phyloP scores from a whole-genome alignment of 2,329 filamentous ascomycete species.

The Sporothrix sp. region DNA sequence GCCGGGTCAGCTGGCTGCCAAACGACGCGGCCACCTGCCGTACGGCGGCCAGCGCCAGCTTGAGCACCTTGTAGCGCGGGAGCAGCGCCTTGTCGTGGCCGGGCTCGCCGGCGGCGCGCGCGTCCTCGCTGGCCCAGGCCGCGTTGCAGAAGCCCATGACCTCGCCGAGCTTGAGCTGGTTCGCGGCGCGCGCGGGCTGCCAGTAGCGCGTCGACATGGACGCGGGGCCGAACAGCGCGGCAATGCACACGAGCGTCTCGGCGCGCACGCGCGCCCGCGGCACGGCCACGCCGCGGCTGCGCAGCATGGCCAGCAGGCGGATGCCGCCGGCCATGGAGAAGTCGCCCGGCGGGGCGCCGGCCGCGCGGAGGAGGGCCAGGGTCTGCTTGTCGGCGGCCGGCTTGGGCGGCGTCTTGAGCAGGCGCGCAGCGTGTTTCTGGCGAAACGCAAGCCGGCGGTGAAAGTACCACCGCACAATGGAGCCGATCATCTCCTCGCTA shows the following conservation, averaged over 20 bases:
- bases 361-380: no score
- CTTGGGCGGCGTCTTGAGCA: neutral
- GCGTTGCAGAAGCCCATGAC: conserved; percentile 29
- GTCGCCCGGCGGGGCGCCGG: conserved; percentile 12
- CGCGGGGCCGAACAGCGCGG: conserved; percentile 26
- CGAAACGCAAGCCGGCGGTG: conserved; percentile 25
- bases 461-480: conserved; percentile 32
- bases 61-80: conserved; percentile 22
- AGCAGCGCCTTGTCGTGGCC: conserved; percentile 19
- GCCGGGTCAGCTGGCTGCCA: conserved; percentile 10
- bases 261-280: conserved; percentile 18
- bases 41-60: conserved; percentile 20
- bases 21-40: conserved; percentile 10
- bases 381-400: neutral
- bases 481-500: conserved; percentile 17
- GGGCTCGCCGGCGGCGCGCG: neutral
- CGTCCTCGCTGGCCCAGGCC: conserved; percentile 25
- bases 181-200: conserved; percentile 13
- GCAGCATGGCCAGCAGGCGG: conserved; percentile 26
- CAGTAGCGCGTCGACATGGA: conserved; percentile 18
- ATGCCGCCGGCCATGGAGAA: conserved; percentile 26
- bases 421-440: neutral
- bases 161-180: conserved; percentile 24
- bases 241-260: conserved; percentile 24
- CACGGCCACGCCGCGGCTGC: conserved; percentile 25